phyloP scores from a whole-genome alignment of 352 stramenopile species.

The Globisporangium nagaii region DNA sequence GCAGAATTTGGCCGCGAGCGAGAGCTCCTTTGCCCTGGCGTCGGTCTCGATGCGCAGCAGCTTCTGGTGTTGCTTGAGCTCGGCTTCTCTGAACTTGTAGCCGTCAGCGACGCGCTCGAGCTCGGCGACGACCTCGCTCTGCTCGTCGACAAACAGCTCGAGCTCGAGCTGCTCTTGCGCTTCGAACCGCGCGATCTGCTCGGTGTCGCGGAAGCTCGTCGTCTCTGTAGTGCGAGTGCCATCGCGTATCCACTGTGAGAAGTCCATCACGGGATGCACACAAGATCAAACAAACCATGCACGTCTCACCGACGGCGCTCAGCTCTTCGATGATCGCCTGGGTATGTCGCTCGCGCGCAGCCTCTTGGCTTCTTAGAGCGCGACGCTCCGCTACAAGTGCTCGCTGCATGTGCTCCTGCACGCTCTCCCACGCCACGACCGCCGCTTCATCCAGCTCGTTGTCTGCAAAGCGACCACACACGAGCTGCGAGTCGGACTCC shows the following conservation, averaged over 20 bases:
- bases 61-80: conserved; percentile 48
- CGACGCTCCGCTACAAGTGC: conserved; percentile 34
- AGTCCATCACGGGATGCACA: background rate
- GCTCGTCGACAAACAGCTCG: conserved; percentile 22
- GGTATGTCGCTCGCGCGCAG: conserved; percentile 25
- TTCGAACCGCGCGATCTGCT: conserved; percentile 29
- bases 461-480: conserved; percentile 16
- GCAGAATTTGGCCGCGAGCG: conserved; percentile 26
- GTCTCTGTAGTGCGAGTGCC: conserved; percentile 9
- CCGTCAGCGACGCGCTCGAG: conserved; percentile 23
- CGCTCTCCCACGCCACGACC: conserved; percentile 11
- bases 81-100: conserved; percentile 37
- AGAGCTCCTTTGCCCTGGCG: conserved; percentile 23
- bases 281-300: background rate
- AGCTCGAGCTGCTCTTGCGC: conserved; percentile 20
- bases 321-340: conserved; percentile 24
- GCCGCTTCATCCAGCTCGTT: conserved; percentile 5
- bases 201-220: conserved; percentile 13
- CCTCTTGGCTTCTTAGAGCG: conserved; percentile 31
- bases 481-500: conserved; percentile 22
- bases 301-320: conserved; percentile 24
- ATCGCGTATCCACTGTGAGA: background rate
- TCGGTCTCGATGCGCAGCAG: conserved; percentile 35
- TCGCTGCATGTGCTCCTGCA: conserved; percentile 20
- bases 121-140: conserved; percentile 11